These are phyloP conservation scores for Aspergillus egyptiacus DNA, from an alignment of 495 filamentous ascomycete species.

Conservation along the genomic window DNA sequence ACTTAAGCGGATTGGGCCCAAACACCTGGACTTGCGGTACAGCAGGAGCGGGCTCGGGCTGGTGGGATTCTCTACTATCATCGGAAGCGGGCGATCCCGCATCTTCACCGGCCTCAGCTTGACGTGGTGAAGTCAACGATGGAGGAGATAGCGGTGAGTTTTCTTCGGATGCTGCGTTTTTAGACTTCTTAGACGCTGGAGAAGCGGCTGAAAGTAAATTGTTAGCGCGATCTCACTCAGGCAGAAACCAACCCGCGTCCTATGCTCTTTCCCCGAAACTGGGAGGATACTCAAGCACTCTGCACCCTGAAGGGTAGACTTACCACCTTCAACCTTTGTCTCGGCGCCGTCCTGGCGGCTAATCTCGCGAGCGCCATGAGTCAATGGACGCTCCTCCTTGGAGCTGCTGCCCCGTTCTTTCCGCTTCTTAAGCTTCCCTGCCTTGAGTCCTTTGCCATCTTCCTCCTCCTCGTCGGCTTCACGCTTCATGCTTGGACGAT, in stretches of 20 bases:
- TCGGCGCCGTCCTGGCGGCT: constrained; percentile 61
- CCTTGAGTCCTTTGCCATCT: constrained; percentile 37
- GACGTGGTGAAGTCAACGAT: constrained; percentile 41
- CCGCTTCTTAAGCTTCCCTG: constrained; percentile 45
- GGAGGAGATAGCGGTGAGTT: constrained; percentile 55
- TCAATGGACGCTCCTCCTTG: constrained; percentile 53
- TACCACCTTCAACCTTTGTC: constrained; percentile 54
- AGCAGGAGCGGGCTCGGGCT: constrained; percentile 70
- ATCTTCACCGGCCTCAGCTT: constrained; percentile 44
- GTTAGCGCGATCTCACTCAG: background rate
- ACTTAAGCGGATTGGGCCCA: constrained; percentile 84
- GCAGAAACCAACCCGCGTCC: background rate
- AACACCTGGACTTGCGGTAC: constrained; percentile 75
- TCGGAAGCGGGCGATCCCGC: constrained; percentile 49
- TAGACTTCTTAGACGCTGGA: constrained; percentile 44
- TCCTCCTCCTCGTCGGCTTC: constrained; percentile 54
- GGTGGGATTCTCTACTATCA: constrained; percentile 61
- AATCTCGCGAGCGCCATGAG: constrained; percentile 58
- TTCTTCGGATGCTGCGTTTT: constrained; percentile 51
- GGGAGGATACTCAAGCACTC: no score
- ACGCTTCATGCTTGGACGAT: constrained; percentile 45
- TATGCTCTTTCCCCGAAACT: no score
- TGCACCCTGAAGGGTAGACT: constrained; percentile 30
- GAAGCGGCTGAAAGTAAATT: constrained; percentile 29
- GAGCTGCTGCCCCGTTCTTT: constrained; percentile 44